Evolutionary conservation across 2,329 filamentous ascomycete genomes (phyloP), one percentile per base, ranked within the genome.

Genomic region (Alternaria brassicicola): DNA sequence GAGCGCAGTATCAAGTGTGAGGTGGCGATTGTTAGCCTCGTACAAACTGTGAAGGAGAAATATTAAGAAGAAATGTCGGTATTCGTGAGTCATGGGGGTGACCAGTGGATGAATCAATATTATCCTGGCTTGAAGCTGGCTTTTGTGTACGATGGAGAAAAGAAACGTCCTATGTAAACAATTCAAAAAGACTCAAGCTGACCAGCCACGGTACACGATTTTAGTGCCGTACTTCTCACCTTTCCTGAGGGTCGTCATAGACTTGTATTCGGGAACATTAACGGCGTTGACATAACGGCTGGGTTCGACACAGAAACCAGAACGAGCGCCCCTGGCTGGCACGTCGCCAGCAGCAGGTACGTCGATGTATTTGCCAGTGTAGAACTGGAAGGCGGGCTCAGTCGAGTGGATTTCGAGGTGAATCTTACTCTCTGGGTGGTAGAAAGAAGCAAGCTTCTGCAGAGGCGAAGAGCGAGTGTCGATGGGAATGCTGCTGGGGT

Each of bases 331-430:
- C 47, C 91, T 85, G 1, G 89, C 88, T 0, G 89, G 86, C 26
- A 85, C 77, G 2, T 81, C 83, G 30, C 80, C 82, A 21, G 82
- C 81, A 57, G 78, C 89, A 0, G 91, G 89, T 12, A 96, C 89
- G 68, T 95, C 81, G 65, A 96, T 93, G 72, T 88, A 89, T 73
- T 91, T 89, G 64, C 94, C 95, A 0, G 93, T 96, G 80, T 98
- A 98, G 80, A 97, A 96, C 78, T 98, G 94, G 83, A 97, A 98
- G 0, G 92, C 91, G 0, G 95, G 95, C 82, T 98, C 94, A 0
- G 94, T 98, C 81, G 91, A 95, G 71, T 88, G 82, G 6, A 97
- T 89, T 78, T 97, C 91, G 48, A 98, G 86, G 75, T 96, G 89
- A 65, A 97, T 84, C 62, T 87, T 86, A 26, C 88, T 89, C 48